Evolutionary conservation across 441 rosid species (phyloP).

Genomic region (Adansonia rubrostipa): DNA sequence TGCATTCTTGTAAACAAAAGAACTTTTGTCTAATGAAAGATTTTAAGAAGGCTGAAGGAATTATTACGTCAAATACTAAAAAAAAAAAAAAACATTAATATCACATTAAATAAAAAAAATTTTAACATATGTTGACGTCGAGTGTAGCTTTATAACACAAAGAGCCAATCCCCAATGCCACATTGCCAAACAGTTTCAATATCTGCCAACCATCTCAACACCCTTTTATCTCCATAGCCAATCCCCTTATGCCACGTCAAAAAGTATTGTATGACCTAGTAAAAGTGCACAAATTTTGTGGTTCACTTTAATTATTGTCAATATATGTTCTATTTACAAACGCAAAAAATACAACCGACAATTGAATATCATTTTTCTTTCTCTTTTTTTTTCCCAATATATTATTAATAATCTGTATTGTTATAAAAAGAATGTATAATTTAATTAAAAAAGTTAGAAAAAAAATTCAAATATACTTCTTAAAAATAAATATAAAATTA

Average conservation of each 20-base stretch:
- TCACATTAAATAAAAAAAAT: no score
- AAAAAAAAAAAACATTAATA: no score
- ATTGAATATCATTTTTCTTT: background rate
- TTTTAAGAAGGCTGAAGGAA: no score
- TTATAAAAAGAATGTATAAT: no score
- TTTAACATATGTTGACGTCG: no score
- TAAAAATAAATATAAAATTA: no score
- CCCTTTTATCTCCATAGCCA: constrained; percentile 6
- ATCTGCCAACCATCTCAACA: background rate
- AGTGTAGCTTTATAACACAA: no score
- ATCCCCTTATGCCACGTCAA: background rate
- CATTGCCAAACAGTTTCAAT: background rate
- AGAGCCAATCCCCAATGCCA: no score
- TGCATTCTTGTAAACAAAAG: background rate
- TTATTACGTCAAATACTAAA: no score
- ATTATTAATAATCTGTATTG: no score
- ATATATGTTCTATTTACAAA: background rate
- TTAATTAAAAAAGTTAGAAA: no score
- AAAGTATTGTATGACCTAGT: background rate
- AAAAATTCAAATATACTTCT: no score
- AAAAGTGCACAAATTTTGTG: background rate
- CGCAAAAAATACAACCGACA: background rate
- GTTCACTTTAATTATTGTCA: background rate
- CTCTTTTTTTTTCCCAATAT: background rate
- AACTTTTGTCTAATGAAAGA: background rate